These are phyloP conservation scores for Candida sojae DNA, from an alignment of 1,139 yeast genomes.

Conservation along the genomic window DNA sequence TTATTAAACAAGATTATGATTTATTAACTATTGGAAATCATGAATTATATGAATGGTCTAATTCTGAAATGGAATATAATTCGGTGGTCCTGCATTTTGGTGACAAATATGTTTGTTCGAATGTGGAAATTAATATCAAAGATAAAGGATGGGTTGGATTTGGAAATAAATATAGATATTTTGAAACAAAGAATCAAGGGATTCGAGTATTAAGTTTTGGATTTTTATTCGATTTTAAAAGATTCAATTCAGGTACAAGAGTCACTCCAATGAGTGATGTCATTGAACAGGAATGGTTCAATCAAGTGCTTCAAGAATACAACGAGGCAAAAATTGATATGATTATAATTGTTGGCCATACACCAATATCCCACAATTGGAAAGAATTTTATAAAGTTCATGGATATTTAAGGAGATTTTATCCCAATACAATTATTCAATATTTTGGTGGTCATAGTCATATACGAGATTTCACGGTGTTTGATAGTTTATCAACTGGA, in stretches of 20 bases:
- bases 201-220: slow-evolving; percentile 69
- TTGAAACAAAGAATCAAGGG: slow-evolving; percentile 58
- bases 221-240: slow-evolving; percentile 74
- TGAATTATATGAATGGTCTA: slow-evolving; percentile 76
- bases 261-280: slow-evolving; percentile 67
- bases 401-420: slow-evolving; percentile 51
- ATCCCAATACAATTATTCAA: slow-evolving; percentile 69
- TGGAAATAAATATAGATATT: slow-evolving; percentile 67
- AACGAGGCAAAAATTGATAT: slow-evolving; percentile 68
- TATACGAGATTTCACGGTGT: slow-evolving; percentile 75
- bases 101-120: slow-evolving; percentile 72
- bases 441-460: slow-evolving; percentile 96
- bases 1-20: slow-evolving; percentile 71
- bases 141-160: slow-evolving; percentile 59
- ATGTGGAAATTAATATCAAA: slow-evolving; percentile 65
- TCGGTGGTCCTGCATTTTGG: slow-evolving; percentile 58
- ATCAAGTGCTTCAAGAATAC: slow-evolving; percentile 43
- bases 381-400: slow-evolving; percentile 59
- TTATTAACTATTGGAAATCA: slow-evolving; percentile 88
- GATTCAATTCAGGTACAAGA: slow-evolving; percentile 58
- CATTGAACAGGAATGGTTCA: slow-evolving; percentile 65
- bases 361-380: slow-evolving; percentile 66
- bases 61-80: slow-evolving; percentile 67
- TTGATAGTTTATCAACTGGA: slow-evolving; percentile 70
- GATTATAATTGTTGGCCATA: slow-evolving; percentile 74